Evolutionary conservation across 148 eudicot genomes (phyloP), one percentile per base, ranked within the genome.

Genomic region (Chenopodium quinoa): DNA sequence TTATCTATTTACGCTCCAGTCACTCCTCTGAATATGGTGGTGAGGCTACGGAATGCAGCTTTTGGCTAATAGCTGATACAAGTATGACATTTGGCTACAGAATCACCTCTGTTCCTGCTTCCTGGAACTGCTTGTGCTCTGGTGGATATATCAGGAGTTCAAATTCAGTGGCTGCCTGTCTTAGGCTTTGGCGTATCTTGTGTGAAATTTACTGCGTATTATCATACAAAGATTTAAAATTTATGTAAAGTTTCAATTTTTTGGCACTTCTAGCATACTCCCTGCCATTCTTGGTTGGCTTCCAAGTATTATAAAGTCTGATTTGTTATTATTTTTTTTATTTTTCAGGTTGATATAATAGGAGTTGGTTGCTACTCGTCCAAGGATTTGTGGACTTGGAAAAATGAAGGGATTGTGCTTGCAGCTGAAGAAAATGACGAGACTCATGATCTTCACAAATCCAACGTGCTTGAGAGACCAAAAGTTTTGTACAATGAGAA

Each of bases 341-440:
- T n/a, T 46, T 64, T 82, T 20, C 85, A 96, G 99, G 99, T 96
- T 75, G 99, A 96, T 74, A 78, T 94, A 50, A 94, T 96, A 44
- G 99, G 99, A 1, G 97, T 96, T 75, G 92, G 99, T 82, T 96
- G 99, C 85, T 96, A 96, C 89, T 96, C 99, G 65, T 96, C 99
- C 14, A 96, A 91, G 86, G 94, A 96, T 88, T 87, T 96, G 12
- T 96, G 99, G 99, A 85, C 92, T 34, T 96, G 99, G 99, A 96
- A 91, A 83, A 91, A 90, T 48, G 99, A 96, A 80, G 99, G 99
- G 27, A 90, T 94, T 46, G 98, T 96, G 4, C 90, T 96, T 48
- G 86, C 95, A 12, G 93, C 93, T 6, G 94, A 96, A 87, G 93
- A 94, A 84, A 82, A 85, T 4, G 81, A 94, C 46, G 98, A 94